phyloP scores from a whole-genome alignment of 2,329 filamentous ascomycete species.

The Botryosphaeria agaves region DNA sequence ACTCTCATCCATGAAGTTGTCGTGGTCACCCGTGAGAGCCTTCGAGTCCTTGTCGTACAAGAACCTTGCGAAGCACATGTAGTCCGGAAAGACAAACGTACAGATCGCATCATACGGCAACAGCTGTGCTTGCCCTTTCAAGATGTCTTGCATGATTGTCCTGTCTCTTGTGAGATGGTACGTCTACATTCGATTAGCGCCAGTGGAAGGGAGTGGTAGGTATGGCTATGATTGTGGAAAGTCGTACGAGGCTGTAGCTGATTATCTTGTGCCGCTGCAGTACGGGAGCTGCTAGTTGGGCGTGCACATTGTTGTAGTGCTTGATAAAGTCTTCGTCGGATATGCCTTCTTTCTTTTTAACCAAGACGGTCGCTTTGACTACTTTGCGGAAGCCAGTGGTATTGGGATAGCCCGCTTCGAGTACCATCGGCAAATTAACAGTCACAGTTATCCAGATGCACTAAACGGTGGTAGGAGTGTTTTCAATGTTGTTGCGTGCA shows the following conservation, averaged over 20 bases:
- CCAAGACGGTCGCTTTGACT: constrained; percentile 26
- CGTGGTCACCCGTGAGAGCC: constrained; percentile 18
- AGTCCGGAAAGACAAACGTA: constrained; percentile 28
- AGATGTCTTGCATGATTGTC: constrained; percentile 26
- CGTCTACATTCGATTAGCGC: constrained; percentile 14
- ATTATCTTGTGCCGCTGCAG: constrained; percentile 25
- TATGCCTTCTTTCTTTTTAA: constrained; percentile 29
- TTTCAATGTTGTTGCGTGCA: no score
- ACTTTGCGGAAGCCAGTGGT: constrained; percentile 28
- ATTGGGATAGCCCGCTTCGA: constrained; percentile 26
- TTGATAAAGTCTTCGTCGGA: constrained; percentile 25
- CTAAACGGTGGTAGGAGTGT: no score
- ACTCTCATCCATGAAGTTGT: constrained; percentile 21
- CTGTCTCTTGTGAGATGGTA: constrained; percentile 27
- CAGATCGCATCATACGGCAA: constrained; percentile 29
- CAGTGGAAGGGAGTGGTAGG: neutral
- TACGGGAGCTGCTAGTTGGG: constrained; percentile 25
- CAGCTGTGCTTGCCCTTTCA: constrained; percentile 25
- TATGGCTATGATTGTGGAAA: neutral
- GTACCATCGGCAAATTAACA: no score
- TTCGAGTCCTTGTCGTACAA: constrained; percentile 27
- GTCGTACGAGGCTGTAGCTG: constrained; percentile 25
- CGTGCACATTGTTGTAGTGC: constrained; percentile 28
- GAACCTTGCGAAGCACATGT: constrained; percentile 26
- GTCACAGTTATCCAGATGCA: no score